Percentiles rank a stretch among this genome's conserved stretches.
Evolutionary conservation across 2,329 filamentous ascomycete species (phyloP).

Genomic region (Pestalotiopsis sp.): DNA sequence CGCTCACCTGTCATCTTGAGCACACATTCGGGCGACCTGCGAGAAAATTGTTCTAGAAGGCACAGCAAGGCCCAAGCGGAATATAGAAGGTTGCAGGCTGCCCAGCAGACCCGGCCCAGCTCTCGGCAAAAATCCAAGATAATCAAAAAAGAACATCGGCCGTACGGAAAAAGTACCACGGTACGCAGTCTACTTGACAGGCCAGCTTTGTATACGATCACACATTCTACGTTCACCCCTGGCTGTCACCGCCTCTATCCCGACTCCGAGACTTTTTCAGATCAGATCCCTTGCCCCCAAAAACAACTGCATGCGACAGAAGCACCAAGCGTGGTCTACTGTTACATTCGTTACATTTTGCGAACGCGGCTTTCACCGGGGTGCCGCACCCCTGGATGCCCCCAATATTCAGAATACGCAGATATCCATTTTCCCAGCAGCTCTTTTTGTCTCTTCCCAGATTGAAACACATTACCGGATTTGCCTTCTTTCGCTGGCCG

Average conservation of each 20-base stretch:
- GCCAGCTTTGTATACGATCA: not conserved
- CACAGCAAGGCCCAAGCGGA: not conserved
- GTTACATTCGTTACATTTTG: not conserved
- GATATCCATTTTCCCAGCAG: not conserved
- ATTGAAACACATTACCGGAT: constrained; percentile 12
- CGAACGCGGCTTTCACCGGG: constrained; percentile 1
- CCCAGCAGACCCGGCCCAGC: not conserved
- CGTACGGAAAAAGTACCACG: not conserved
- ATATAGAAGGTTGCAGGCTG: not conserved
- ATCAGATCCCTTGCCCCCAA: not conserved
- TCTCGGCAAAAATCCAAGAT: constrained; percentile 1
- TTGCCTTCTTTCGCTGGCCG: constrained; percentile 7
- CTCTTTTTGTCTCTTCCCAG: not conserved
- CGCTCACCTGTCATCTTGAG: not conserved
- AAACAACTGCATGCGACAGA: not conserved
- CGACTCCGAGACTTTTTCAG: constrained; percentile 2
- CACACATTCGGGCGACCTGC: not conserved
- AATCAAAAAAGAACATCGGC: not conserved
- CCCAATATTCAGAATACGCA: constrained; percentile 10
- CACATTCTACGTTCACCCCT: constrained; percentile 2
- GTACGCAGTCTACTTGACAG: not conserved
- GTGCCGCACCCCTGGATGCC: constrained; percentile 9
- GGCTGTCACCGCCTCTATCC: not conserved
- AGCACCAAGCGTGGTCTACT: not conserved
- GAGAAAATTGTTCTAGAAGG: not conserved